Evolutionary conservation across 192 early-diverging fungal genomes (phyloP), one percentile per base, ranked within the genome.

Genomic region (Coemansia sp.): DNA sequence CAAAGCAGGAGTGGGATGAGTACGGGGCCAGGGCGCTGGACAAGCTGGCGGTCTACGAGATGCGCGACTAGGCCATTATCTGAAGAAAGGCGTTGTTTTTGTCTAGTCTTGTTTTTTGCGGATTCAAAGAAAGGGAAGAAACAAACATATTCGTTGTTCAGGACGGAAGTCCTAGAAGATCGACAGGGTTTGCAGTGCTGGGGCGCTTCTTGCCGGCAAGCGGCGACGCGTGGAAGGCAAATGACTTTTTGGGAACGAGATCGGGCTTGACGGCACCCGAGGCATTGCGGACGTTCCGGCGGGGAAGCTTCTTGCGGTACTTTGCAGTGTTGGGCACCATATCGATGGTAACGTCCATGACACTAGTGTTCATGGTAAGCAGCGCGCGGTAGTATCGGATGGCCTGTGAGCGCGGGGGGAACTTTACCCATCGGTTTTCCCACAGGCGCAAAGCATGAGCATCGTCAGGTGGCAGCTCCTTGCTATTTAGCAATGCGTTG

Each of bases 1-100:
- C n/a, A 15, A 23, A 42, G 84, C 74, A 85, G 66, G 97, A 99
- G 64, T 98, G 93, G 92, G 88, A 90, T 27, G 97, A 97, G 74
- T 75, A 90, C 37, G 97, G 97, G 54, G 68, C 84, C 6, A 75
- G 85, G 56, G 87, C 90, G 6, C 70, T 98, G 52, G 89, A 67
- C 53, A 77, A 77, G 47, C 65, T 77, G 19, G 65, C 74, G 17
- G 65, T 48, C 42, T 62, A 70, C 28, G 74, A 70, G 37, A 62
- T 65, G 74, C 74, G 74, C 44, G 64, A 66, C 20, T 74, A 64
- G 50, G 13, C 33, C n/a, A n/a, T 28, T 34, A 1, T 13, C 34
- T 61, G 33, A 34, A 34, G 9, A 36, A 36, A 36, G 1, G 34
- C 8, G 13, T 15, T 64, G 50, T 64, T 60, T 36, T n/a, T n/a